Evolutionary conservation across 1,139 yeast genomes (phyloP), one percentile per base, ranked within the genome.

Genomic region (Geotrichum macrosporum): DNA sequence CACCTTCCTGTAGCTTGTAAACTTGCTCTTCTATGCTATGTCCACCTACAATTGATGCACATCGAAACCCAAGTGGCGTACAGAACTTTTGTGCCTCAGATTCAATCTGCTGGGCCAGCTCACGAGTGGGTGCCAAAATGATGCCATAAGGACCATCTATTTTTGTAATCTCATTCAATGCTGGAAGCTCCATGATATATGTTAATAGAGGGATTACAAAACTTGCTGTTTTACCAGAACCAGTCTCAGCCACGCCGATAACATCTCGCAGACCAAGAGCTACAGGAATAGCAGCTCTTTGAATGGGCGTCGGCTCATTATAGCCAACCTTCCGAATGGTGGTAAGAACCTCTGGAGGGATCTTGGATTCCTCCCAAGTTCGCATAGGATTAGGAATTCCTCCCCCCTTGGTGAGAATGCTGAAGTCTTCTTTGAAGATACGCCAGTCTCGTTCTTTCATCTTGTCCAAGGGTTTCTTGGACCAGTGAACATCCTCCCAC

Each of bases 241-340:
- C 98, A 0, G 98, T 92, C 56, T 88, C 92, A 0, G 97, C 96
- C n/a, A 89, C 77, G 21, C 96, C 97, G 21, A 89, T 74, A 3
- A 87, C 73, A 62, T 92, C 96, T 35, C 75, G 63, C 3, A 72
- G 67, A 0, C 68, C 62, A 30, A 84, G 56, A 0, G 86, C 85
- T 38, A 84, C 71, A 0, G 96, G 96, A 10, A 89, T 78, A 0
- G 96, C 76, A 0, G 94, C 94, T 52, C 96, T 68, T 61, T 92
- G 98, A 50, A 92, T 82, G 0, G 97, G 92, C 0, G 96, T 85
- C 1, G 98, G 95, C 5, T 75, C 76, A 1, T 54, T 55, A 57
- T 76, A 85, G 0, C 76, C 73, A 2, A 81, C 62, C 8, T 55
- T 54, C 0, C 64, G 48, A 1, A 79, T 58, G 6, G 73, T 66